Percentiles rank a stretch among this genome's conserved stretches.
Evolutionary conservation across 2,329 filamentous ascomycete genomes (phyloP).

Genomic region (Blumeria graminis): DNA sequence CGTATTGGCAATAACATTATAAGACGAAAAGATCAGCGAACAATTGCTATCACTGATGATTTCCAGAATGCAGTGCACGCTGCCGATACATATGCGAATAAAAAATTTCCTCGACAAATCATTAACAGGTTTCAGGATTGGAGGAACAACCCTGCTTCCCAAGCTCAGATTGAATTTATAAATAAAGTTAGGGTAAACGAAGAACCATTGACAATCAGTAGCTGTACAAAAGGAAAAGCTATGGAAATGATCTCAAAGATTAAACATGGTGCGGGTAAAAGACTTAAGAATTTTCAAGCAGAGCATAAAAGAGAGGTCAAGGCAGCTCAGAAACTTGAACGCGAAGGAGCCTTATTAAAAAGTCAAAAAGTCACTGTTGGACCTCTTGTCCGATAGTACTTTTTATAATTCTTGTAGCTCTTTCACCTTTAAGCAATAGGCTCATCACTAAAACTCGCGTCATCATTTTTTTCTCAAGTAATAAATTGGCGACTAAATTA

Average conservation of each 20-base stretch:
- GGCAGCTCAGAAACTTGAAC: slow-evolving; percentile 17
- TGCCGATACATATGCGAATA: slow-evolving; percentile 55
- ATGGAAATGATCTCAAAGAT: slow-evolving; percentile 83
- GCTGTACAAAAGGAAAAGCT: slow-evolving; percentile 57
- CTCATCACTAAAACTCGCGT: no score
- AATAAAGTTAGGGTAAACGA: slow-evolving; percentile 36
- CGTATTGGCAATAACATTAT: no score
- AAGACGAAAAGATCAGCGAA: slow-evolving; percentile 23
- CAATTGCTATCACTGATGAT: slow-evolving; percentile 38
- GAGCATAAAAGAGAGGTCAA: slow-evolving; percentile 26
- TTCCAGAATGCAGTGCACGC: slow-evolving; percentile 60
- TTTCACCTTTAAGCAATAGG: no score
- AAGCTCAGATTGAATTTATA: slow-evolving; percentile 41
- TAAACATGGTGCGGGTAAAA: slow-evolving; percentile 53
- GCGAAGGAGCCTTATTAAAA: slow-evolving; percentile 17
- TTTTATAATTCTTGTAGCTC: no score
- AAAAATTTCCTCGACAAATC: slow-evolving; percentile 39
- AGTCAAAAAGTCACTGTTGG: slow-evolving; percentile 32
- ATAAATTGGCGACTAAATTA: no score
- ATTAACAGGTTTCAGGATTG: slow-evolving; percentile 44
- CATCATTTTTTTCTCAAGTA: no score
- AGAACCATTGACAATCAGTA: slow-evolving; percentile 26
- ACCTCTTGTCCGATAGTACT: slow-evolving; percentile 13
- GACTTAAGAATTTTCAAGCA: slow-evolving; percentile 28
- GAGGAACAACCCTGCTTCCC: slow-evolving; percentile 40